Base-by-base conservation (phyloP, 192 early-diverging fungal genomes). In the Gryganskiella cystojenkinii region DNA sequence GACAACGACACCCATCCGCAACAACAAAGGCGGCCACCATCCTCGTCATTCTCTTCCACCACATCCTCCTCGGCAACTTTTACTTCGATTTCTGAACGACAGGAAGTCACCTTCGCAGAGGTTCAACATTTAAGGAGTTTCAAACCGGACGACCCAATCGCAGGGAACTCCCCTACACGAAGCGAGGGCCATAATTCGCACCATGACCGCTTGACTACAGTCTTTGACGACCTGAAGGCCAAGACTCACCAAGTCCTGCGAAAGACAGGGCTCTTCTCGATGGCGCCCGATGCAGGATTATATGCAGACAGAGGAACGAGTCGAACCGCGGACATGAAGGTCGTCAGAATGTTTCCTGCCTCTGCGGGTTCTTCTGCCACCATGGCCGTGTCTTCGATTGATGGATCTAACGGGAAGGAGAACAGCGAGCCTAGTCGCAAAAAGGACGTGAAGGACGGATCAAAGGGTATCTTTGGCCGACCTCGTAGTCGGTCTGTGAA, bases 191-290 rank as follows among this genome's bases (percentile, higher is more conserved):
- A 67, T 19, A 40, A 56, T 30, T 44, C 30, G n/a, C 40, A 62
- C 0, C 51, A 51, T 0, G 67, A 69, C 14, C 53, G 50, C 20
- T 64, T 64, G 6, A 17, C 66, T 0, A 54, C 66, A 8, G 61
- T 78, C 7, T 56, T 78, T 34, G 66, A 47, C 24, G 74, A 69
- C 34, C 49, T 78, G 51, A 52, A 55, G 53, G 37, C 28, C 34
- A 78, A 69, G 46, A 78, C 74, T 27, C 65, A 78, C 22, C 67
- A 69, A 30, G 66, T 64, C 9, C 65, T 78, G 3, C 60, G 64
- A 47, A 68, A 64, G 25, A 60, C 61, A 22, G 66, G 66, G 3
- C 13, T 40, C 5, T 78, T 78, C 20, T 78, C 74, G 4, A 78
- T 69, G 34, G 66, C 74, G 14, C 74, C 74, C 10, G 33, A 68